These are phyloP conservation scores for Orbilia brochopaga DNA, from an alignment of 2,329 filamentous ascomycete species.

Conservation along the genomic window DNA sequence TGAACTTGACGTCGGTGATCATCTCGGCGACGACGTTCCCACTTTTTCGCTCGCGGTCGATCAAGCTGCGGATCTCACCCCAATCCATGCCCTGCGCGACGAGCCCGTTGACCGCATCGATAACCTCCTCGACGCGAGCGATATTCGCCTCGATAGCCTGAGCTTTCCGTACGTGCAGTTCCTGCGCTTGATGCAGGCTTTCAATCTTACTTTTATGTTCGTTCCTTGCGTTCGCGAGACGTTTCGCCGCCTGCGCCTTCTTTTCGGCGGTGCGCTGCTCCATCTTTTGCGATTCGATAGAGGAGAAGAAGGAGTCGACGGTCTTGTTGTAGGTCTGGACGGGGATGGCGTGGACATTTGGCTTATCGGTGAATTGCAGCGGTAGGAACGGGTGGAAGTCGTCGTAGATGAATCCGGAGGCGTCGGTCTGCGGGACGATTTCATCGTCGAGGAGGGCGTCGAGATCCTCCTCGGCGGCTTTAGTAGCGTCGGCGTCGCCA, in stretches of 20 bases:
- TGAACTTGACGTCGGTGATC: conserved; percentile 85
- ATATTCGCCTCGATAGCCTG: conserved; percentile 88
- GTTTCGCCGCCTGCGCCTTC: conserved; percentile 79
- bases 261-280: conserved; percentile 81
- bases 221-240: conserved; percentile 79
- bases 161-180: conserved; percentile 84
- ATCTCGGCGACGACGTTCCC: conserved; percentile 84
- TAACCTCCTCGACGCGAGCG: conserved; percentile 88
- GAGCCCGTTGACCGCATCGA: conserved; percentile 89
- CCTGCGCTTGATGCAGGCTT: conserved; percentile 79
- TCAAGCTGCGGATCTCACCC: conserved; percentile 85
- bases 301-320: conserved; percentile 96
- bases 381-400: conserved; percentile 95
- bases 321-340: conserved; percentile 89
- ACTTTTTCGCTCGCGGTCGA: conserved; percentile 82
- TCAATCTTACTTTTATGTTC: conserved; percentile 87
- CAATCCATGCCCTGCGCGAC: conserved; percentile 96
- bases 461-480: conserved; percentile 56
- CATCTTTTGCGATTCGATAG: conserved; percentile 89
- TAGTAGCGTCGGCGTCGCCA: conserved; percentile 53
- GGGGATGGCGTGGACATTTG: conserved; percentile 71
- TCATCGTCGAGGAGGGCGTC: conserved; percentile 57
- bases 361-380: conserved; percentile 74
- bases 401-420: conserved; percentile 72
- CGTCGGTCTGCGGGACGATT: conserved; percentile 54